These are phyloP conservation scores for Lupinus albus DNA, from an alignment of 306 rosid genomes.

Conservation along the genomic window DNA sequence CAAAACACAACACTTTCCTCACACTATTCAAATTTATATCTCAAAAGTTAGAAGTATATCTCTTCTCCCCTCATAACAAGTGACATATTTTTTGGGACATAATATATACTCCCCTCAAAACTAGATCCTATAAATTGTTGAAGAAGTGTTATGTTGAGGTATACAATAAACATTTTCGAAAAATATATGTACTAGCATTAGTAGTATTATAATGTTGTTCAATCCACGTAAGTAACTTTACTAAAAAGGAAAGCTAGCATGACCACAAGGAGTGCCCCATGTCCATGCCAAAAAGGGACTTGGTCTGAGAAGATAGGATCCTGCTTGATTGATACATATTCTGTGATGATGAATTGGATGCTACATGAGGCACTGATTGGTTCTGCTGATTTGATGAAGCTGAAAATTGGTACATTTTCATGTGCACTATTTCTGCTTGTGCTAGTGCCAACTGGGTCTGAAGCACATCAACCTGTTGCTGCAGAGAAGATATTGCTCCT, in stretches of 20 bases:
- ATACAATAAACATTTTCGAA: too few species aligned
- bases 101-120: too few species aligned
- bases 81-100: too few species aligned
- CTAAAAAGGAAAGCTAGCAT: conserved; percentile 48
- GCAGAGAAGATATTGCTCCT: conserved; percentile 89
- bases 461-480: conserved; percentile 76
- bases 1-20: too few species aligned
- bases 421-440: conserved; percentile 80
- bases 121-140: too few species aligned
- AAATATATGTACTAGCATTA: background rate
- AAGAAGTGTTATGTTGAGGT: too few species aligned
- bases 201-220: too few species aligned
- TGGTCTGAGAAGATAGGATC: conserved; percentile 48
- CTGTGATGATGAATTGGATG: conserved; percentile 34
- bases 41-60: too few species aligned
- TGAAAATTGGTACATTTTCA: conserved; percentile 59
- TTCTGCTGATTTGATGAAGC: conserved; percentile 26
- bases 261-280: conserved; percentile 81
- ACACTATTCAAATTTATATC: too few species aligned
- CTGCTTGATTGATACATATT: conserved; percentile 36
- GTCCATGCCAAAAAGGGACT: conserved; percentile 71
- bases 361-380: conserved; percentile 9
- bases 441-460: conserved; percentile 82
- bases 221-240: too few species aligned
- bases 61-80: too few species aligned